A percentile compares a stretch with the other conserved stretches of the same genome.
Conservation (phyloP, 768 basidiomycete species). For the Kwoniella sp. region DNA sequence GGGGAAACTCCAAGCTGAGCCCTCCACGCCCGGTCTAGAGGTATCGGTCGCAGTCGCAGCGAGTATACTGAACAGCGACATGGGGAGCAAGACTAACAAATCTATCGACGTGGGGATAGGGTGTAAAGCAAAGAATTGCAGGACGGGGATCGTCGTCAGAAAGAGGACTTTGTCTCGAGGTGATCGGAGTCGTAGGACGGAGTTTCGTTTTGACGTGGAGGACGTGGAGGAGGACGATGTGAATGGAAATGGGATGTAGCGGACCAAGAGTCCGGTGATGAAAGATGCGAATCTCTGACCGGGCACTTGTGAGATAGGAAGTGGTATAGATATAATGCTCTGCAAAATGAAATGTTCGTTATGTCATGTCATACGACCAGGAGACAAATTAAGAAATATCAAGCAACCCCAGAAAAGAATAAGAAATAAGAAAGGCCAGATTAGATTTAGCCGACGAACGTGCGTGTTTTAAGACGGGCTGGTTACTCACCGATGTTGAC, state of each 20-base stretch:
- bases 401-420: too few relatives aligned
- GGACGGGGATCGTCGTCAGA: slow-evolving; percentile 28
- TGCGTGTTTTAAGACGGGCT: slow-evolving; percentile 7
- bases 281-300: slow-evolving; percentile 25
- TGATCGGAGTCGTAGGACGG: slow-evolving; percentile 20
- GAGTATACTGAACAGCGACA: slow-evolving; percentile 22
- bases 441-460: slow-evolving; percentile 10
- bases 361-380: neutral
- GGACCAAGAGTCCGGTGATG: slow-evolving; percentile 23
- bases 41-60: slow-evolving; percentile 1
- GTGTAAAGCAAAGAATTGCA: slow-evolving; percentile 46
- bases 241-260: slow-evolving; percentile 34
- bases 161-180: slow-evolving; percentile 30
- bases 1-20: slow-evolving; percentile 6
- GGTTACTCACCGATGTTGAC: slow-evolving; percentile 15
- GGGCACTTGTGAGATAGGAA: slow-evolving; percentile 16
- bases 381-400: neutral
- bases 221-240: slow-evolving; percentile 12
- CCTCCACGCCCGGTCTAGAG: neutral
- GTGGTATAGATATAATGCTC: slow-evolving; percentile 25
- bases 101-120: slow-evolving; percentile 33
- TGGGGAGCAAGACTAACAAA: slow-evolving; percentile 32
- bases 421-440: too few relatives aligned
- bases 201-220: neutral
- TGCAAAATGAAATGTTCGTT: too few relatives aligned